A percentile compares a stretch with the other conserved stretches of the same genome.
phyloP scores from a whole-genome alignment of 371 early-diverging fungal genomes.

The Mortierella sp. region DNA sequence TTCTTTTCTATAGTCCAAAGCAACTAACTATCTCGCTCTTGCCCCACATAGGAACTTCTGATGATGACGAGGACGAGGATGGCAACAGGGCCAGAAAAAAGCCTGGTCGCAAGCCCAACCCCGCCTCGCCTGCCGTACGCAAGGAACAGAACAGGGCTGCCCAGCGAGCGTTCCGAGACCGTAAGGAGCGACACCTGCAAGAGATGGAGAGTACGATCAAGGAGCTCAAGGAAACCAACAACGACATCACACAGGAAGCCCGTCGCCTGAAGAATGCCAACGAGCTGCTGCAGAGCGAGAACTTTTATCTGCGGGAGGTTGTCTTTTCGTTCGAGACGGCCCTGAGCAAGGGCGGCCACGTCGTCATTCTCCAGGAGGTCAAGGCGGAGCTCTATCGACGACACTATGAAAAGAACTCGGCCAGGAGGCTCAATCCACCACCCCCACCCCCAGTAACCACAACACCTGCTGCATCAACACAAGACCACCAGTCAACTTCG shows the following conservation, averaged over 20 bases:
- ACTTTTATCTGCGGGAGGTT: conserved; percentile 67
- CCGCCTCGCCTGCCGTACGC: conserved; percentile 74
- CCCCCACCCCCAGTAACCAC: background rate
- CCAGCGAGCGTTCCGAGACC: conserved; percentile 84
- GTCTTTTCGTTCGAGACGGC: conserved; percentile 66
- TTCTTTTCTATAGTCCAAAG: background rate
- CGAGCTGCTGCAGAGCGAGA: conserved; percentile 70
- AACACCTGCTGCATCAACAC: conserved; percentile 3
- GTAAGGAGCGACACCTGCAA: conserved; percentile 79
- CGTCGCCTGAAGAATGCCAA: conserved; percentile 60
- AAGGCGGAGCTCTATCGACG: conserved; percentile 52
- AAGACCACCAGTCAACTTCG: background rate
- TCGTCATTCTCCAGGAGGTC: conserved; percentile 41
- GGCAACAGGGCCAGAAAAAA: conserved; percentile 64
- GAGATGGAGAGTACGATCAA: conserved; percentile 75
- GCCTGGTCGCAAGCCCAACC: conserved; percentile 86
- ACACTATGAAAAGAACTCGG: conserved; percentile 45
- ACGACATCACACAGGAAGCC: conserved; percentile 60
- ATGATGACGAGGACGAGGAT: conserved; percentile 27
- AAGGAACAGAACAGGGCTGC: conserved; percentile 87
- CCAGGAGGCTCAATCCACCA: conserved; percentile 18
- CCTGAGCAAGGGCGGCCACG: conserved; percentile 37
- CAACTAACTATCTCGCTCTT: conserved; percentile 1
- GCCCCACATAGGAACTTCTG: conserved; percentile 16
- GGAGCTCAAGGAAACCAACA: conserved; percentile 69